Evolutionary conservation across 106 monocot species (phyloP).

Genomic region (Triglochin maritima): DNA sequence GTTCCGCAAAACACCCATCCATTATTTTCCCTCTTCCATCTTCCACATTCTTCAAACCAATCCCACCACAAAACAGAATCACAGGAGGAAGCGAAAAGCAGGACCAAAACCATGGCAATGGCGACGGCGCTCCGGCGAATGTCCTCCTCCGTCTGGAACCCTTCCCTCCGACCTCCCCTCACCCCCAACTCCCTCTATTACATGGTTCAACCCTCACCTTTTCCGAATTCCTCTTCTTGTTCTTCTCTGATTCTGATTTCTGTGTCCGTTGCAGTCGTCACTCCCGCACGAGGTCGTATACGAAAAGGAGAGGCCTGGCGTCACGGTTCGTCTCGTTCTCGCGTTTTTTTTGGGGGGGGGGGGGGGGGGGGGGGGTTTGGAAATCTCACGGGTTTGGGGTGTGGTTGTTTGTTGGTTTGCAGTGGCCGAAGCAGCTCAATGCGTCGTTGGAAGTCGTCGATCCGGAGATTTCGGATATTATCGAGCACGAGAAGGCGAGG

Average conservation of each 20-base stretch:
- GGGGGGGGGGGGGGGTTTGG: no score
- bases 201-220: slow-evolving; percentile 26
- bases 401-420: slow-evolving; percentile 1
- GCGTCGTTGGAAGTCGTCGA: slow-evolving; percentile 70
- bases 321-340: slow-evolving; percentile 24
- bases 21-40: not conserved
- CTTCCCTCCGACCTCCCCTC: slow-evolving; percentile 12
- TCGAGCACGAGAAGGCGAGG: slow-evolving; percentile 86
- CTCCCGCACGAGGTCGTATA: slow-evolving; percentile 42
- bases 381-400: not conserved
- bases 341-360: no score
- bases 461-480: slow-evolving; percentile 86
- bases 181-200: slow-evolving; percentile 32
- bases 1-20: not conserved
- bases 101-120: slow-evolving; percentile 29
- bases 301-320: slow-evolving; percentile 39
- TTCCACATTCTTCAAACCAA: not conserved
- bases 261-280: slow-evolving; percentile 42
- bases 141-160: slow-evolving; percentile 28
- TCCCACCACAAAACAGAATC: not conserved
- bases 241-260: not conserved
- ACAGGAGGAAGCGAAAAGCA: not conserved
- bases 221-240: not conserved
- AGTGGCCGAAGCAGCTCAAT: slow-evolving; percentile 93
- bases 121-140: slow-evolving; percentile 63